Base-by-base conservation (phyloP, 1,139 yeast genomes). In the Yamadazyma atlantica region DNA sequence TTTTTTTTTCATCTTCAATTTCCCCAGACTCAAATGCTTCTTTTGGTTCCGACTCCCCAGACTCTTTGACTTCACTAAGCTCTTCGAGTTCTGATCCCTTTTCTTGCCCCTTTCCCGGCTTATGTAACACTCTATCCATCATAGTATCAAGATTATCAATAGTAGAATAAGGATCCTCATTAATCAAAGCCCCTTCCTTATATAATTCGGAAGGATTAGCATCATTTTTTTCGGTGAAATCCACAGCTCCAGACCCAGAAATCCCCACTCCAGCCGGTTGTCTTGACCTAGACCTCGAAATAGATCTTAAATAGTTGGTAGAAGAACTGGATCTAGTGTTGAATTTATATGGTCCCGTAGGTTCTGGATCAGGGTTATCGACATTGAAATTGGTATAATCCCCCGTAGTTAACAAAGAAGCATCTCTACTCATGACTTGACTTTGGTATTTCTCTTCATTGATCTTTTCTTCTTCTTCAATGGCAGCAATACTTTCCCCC, bases 251-350 rank as follows among this genome's bases (percentile, higher is more conserved):
- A 8, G 30, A 10, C 16, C 30, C 30, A 16, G 30, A 5, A 28
- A 16, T 16, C n/a, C 21, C 21, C 8, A 28, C 30, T 44, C 7
- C 57, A 5, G 8, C 55, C 4, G 63, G 63, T 34, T 59, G 64
- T 57, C 84, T 69, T 10, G 83, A 76, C 50, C 84, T 67, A 2
- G 85, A 79, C 55, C 85, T 68, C 1, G 85, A 80, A 35, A 80
- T 78, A 0, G 81, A 71, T 45, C 85, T 69, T 45, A 80, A 64
- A 49, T 79, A 80, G 49, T 69, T 68, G n/a, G 69, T 66, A 3
- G 75, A 65, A 18, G 71, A 57, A 27, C 47, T 50, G 0, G 72
- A 61, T 41, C 73, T 60, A 15, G 55, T 46, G 5, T 63, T 44
- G 39, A 52, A 65, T 45, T 60, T 53, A 35, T 58, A 56, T 9